phyloP scores from a whole-genome alignment of 352 stramenopile genomes.

The Phytopythium kandeliae region DNA sequence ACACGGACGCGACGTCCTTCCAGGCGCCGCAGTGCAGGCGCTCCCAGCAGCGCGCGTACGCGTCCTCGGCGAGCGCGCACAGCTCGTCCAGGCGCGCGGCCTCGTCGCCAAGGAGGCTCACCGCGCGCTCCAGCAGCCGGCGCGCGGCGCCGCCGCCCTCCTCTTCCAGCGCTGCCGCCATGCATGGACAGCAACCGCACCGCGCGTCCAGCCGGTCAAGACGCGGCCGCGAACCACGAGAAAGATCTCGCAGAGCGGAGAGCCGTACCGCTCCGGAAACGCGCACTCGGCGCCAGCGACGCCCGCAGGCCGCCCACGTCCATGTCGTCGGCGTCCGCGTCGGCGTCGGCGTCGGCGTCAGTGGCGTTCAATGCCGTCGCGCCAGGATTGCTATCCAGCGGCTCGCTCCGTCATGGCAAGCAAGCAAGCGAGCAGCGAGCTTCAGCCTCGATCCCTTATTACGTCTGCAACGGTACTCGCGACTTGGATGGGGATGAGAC shows the following conservation, averaged over 20 bases:
- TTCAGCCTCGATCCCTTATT: too few species aligned
- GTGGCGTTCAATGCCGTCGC: too few species aligned
- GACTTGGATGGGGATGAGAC: too few species aligned
- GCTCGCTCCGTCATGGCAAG: too few species aligned
- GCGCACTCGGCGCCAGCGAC: slow-evolving; percentile 7
- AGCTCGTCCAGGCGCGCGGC: background rate
- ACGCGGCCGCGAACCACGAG: too few species aligned
- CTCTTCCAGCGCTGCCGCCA: slow-evolving; percentile 26
- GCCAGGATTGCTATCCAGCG: too few species aligned
- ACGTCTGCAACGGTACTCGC: background rate
- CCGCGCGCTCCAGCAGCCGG: slow-evolving; percentile 30
- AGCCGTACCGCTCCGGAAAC: slow-evolving; percentile 20
- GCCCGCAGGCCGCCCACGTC: slow-evolving; percentile 5
- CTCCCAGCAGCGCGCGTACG: slow-evolving; percentile 68
- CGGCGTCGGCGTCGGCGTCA: too few species aligned
- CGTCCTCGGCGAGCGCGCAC: slow-evolving; percentile 16
- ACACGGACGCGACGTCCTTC: slow-evolving; percentile 50
- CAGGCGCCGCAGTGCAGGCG: slow-evolving; percentile 67
- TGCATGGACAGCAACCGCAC: background rate
- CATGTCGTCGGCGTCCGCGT: background rate
- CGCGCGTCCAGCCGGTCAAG: too few species aligned
- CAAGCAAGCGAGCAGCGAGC: too few species aligned
- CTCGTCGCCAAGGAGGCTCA: background rate
- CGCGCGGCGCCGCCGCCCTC: slow-evolving; percentile 37
- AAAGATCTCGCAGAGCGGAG: background rate